Evolutionary conservation across 1,284 basidiomycete genomes (phyloP).

Genomic region (Rhodotorula sp.): DNA sequence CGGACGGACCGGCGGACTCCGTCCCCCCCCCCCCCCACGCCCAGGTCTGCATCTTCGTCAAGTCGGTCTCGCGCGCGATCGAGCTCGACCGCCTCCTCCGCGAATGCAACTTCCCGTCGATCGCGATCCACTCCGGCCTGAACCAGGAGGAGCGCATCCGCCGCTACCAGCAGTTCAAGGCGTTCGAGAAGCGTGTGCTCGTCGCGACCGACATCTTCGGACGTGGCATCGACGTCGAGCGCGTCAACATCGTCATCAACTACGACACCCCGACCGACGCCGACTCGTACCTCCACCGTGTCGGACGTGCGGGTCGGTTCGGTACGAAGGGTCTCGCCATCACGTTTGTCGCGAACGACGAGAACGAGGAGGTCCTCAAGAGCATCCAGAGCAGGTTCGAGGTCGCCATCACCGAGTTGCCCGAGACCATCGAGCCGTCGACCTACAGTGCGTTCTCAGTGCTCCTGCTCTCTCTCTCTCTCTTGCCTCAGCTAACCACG

Average conservation of each 20-base stretch:
- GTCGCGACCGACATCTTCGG: slow-evolving; percentile 92
- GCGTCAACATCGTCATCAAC: slow-evolving; percentile 72
- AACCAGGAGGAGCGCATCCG: slow-evolving; percentile 94
- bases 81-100: slow-evolving; percentile 94
- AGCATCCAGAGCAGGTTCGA: slow-evolving; percentile 89
- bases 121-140: slow-evolving; percentile 93
- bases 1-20: neutral
- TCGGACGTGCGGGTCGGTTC: slow-evolving; percentile 97
- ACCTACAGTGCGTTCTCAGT: slow-evolving; percentile 47
- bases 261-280: slow-evolving; percentile 90
- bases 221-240: slow-evolving; percentile 95
- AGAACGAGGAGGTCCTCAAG: slow-evolving; percentile 88
- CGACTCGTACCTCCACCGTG: slow-evolving; percentile 97
- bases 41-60: slow-evolving; percentile 98
- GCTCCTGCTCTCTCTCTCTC: too few species aligned
- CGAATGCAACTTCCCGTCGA: slow-evolving; percentile 98
- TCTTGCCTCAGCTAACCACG: too few species aligned
- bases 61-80: slow-evolving; percentile 93
- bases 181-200: slow-evolving; percentile 97
- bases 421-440: slow-evolving; percentile 81
- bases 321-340: slow-evolving; percentile 99
- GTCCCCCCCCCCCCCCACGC: too few species aligned
- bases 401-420: slow-evolving; percentile 86
- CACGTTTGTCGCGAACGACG: slow-evolving; percentile 89
- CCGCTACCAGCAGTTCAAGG: slow-evolving; percentile 99